These are phyloP conservation scores for Naganishia kalamii DNA, from an alignment of 768 basidiomycete species.

Conservation along the genomic window DNA sequence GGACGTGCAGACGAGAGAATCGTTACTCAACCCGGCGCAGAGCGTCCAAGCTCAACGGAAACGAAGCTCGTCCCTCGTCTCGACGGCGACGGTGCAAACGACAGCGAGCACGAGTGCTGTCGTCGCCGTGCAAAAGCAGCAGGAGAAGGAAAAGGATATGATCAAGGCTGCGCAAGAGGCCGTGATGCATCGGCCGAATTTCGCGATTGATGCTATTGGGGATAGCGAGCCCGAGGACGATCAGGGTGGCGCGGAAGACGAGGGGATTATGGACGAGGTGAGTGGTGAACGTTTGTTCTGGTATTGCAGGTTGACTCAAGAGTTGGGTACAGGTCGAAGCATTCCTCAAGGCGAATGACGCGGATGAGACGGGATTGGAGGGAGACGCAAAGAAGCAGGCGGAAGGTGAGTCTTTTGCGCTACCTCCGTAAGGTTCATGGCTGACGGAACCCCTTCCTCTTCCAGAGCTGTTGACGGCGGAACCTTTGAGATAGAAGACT, in stretches of 20 bases:
- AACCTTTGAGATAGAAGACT: constrained; percentile 26
- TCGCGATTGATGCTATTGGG: constrained; percentile 92
- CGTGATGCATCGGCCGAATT: constrained; percentile 83
- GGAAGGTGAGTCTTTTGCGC: constrained; percentile 32
- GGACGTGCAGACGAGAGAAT: constrained; percentile 59
- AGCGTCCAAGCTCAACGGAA: constrained; percentile 29
- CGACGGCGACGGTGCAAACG: constrained; percentile 31
- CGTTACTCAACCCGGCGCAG: constrained; percentile 60
- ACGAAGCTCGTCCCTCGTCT: constrained; percentile 47
- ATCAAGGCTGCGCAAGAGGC: constrained; percentile 71
- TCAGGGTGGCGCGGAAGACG: constrained; percentile 54
- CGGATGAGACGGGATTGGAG: constrained; percentile 45
- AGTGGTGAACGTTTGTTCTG: constrained; percentile 29
- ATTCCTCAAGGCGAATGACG: constrained; percentile 81
- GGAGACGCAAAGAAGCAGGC: constrained; percentile 47
- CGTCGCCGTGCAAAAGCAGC: constrained; percentile 35
- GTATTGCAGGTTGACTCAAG: not conserved
- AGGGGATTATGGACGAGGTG: constrained; percentile 80
- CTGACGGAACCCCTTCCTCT: not conserved
- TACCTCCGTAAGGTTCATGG: not conserved
- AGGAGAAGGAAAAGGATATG: constrained; percentile 52
- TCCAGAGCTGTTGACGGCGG: constrained; percentile 33
- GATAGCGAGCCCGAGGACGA: constrained; percentile 71
- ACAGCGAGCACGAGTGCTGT: constrained; percentile 51
- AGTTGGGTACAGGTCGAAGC: constrained; percentile 64